These are phyloP conservation scores for Triticum turgidum DNA, from an alignment of 176 grass and related monocot species.

Conservation along the genomic window DNA sequence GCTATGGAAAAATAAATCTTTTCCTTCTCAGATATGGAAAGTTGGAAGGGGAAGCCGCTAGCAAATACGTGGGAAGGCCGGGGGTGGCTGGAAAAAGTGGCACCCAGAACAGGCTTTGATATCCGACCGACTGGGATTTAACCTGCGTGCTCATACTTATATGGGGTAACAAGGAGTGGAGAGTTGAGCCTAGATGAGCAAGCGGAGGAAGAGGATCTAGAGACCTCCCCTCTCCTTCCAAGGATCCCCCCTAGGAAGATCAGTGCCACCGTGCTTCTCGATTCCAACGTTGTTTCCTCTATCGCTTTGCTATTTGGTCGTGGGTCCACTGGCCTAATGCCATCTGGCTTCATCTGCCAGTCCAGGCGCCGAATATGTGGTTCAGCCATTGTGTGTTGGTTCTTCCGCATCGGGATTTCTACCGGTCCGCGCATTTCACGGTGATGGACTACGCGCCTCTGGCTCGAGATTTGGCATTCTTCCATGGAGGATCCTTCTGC, in stretches of 20 bases:
- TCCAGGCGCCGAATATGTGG: background rate
- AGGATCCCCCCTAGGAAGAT: slow-evolving; percentile 46
- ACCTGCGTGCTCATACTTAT: background rate
- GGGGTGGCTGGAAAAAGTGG: background rate
- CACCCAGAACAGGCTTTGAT: background rate
- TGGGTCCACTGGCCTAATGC: background rate
- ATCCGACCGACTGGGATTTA: slow-evolving; percentile 31
- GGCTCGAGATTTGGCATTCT: slow-evolving; percentile 22
- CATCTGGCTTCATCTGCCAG: slow-evolving; percentile 21
- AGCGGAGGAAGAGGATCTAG: background rate
- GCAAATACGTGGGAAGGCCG: background rate
- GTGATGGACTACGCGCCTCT: background rate
- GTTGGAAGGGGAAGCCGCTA: too few relatives aligned
- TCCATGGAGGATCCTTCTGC: background rate
- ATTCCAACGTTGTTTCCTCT: background rate
- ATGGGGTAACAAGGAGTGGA: background rate
- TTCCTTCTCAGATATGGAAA: background rate
- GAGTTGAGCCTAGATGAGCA: slow-evolving; percentile 38
- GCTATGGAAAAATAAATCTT: too few relatives aligned
- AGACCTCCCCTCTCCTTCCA: slow-evolving; percentile 18
- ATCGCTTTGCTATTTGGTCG: background rate
- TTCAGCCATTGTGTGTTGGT: background rate
- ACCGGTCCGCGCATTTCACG: background rate
- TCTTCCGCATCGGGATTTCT: too few relatives aligned
- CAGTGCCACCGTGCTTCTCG: background rate